Evolutionary conservation across 2,329 filamentous ascomycete genomes (phyloP), one percentile per base, ranked within the genome.

Genomic region (Fusarium burgessii): DNA sequence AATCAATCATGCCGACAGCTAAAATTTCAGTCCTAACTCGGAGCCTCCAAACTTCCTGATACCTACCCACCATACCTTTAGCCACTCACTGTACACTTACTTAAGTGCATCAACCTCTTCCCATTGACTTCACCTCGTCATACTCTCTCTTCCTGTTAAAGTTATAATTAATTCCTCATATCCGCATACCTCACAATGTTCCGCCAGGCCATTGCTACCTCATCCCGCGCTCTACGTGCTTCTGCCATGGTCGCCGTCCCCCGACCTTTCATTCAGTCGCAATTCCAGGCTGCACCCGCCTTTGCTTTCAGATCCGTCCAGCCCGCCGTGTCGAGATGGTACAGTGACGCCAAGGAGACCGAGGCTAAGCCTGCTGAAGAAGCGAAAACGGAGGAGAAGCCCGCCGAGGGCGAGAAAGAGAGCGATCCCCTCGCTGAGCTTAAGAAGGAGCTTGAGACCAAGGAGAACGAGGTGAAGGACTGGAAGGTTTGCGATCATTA

Each of bases 401-500:
- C 77, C 20, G 74, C 64, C 11, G 68, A 60, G 41, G 74, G 65
- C 65, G 78, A 79, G 38, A 61, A 77, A 65, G 78, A 79, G 36
- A 61, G 77, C 13, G 82, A 83, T 60, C 78, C 81, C 43, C 77
- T 85, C 42, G 77, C 81, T 6, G 80, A 83, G 63, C 77, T 87
- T 59, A 86, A 86, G 81, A 87, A 87, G 77, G 80, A 83, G 66
- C 78, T 88, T 49, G 85, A 87, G 77, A 78, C 83, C 71, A 88
- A 87, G 80, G 83, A 86, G 35, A 82, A 83, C 71, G 85, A 87
- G 76, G 83, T 80, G 52, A 80, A 92, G 69, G 94, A 98, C 51
- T 88, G 97, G 82, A 98, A 98, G 91, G 95, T 97, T 76, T 49
- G 86, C 79, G 27, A 32, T 57, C 42, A 51, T 38, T 47, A 4